Percentiles rank a stretch among this genome's conserved stretches.
Conservation (phyloP, 805 yeast genomes). For the Torulaspora quercuum region DNA sequence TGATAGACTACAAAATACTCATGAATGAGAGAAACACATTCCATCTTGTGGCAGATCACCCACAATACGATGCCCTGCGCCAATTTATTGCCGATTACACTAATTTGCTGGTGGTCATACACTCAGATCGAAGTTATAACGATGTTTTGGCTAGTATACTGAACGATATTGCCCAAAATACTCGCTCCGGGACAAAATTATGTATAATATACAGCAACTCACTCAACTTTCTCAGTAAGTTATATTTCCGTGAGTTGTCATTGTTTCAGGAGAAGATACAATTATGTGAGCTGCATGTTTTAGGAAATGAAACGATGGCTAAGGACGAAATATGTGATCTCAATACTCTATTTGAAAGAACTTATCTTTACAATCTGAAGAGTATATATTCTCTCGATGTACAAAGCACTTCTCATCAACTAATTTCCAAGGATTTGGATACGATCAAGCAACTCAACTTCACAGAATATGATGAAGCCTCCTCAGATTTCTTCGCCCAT, state of each 20-base stretch:
- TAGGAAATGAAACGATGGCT: constrained; percentile 17
- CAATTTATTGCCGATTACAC: constrained; percentile 15
- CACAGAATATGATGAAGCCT: constrained; percentile 7
- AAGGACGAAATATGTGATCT: constrained; percentile 23
- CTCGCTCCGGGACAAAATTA: constrained; percentile 16
- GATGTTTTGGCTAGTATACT: constrained; percentile 21
- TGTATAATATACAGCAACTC: constrained; percentile 26
- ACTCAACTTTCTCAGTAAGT: constrained; percentile 26
- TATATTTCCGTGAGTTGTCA: constrained; percentile 28
- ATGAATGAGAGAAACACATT: constrained; percentile 17
- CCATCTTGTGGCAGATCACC: constrained; percentile 15
- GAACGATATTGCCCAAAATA: constrained; percentile 14
- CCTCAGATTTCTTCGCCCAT: constrained; percentile 12
- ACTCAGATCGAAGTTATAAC: constrained; percentile 25
- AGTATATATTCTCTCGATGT: constrained; percentile 26
- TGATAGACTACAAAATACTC: constrained; percentile 18
- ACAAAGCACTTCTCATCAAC: constrained; percentile 12
- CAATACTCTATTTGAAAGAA: constrained; percentile 25
- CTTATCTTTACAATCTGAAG: constrained; percentile 23
- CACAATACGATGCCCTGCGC: constrained; percentile 8
- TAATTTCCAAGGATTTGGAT: constrained; percentile 19
- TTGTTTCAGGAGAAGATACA: constrained; percentile 9
- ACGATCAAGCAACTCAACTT: constrained; percentile 22
- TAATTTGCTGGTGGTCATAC: constrained; percentile 24
- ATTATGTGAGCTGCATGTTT: constrained; percentile 28